Conservation (phyloP, 2,329 filamentous ascomycete genomes). For the Didymella sp. region DNA sequence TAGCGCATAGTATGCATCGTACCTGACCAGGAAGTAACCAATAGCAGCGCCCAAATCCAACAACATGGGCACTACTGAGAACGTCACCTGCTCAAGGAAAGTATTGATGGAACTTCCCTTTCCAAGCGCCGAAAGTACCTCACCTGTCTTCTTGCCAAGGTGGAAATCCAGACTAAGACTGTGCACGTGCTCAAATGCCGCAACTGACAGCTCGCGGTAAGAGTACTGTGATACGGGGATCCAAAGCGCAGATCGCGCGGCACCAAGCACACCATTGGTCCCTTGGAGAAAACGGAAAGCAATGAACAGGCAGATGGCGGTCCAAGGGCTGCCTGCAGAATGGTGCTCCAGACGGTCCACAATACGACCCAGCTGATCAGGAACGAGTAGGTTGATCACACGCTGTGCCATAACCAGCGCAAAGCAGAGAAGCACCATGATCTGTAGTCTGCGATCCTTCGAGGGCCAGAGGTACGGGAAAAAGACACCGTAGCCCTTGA, state of each 20-base stretch:
- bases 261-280: conserved; percentile 84
- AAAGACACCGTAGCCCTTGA: conserved; percentile 89
- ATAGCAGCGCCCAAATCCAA: conserved; percentile 88
- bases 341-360: conserved; percentile 72
- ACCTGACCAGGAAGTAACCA: conserved; percentile 76
- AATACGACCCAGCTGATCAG: conserved; percentile 78
- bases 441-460: conserved; percentile 75
- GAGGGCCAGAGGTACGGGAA: conserved; percentile 97
- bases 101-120: conserved; percentile 96
- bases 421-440: conserved; percentile 84
- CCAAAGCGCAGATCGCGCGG: conserved; percentile 84
- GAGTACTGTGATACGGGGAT: conserved; percentile 97
- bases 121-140: conserved; percentile 92
- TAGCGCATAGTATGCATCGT: conserved; percentile 88
- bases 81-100: conserved; percentile 95
- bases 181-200: conserved; percentile 97
- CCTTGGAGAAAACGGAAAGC: conserved; percentile 83
- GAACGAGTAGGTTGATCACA: conserved; percentile 84
- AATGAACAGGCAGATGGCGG: conserved; percentile 77
- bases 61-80: conserved; percentile 93
- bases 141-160: conserved; percentile 92
- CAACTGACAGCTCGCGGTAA: conserved; percentile 90
- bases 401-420: conserved; percentile 80
- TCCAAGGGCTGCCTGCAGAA: conserved; percentile 69
- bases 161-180: conserved; percentile 95